A percentile compares a stretch with the other conserved stretches of the same genome.
Evolutionary conservation across 139 green algal species (phyloP).

Genomic region (Chlorella sorokiniana): DNA sequence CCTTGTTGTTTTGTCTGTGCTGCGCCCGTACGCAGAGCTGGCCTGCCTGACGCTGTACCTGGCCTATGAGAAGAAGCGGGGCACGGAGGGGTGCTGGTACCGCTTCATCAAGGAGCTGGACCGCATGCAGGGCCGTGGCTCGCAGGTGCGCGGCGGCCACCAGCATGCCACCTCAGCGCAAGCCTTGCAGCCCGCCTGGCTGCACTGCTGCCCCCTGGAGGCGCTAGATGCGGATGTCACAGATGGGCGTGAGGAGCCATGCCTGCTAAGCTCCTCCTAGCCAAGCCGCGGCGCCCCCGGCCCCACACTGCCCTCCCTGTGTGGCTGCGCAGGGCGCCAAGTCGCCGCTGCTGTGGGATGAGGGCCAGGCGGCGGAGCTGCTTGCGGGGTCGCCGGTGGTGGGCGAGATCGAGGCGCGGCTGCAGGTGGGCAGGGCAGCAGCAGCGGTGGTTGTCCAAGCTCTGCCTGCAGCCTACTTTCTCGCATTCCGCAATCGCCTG

Average conservation of each 20-base stretch:
- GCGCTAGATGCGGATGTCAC: too few species aligned
- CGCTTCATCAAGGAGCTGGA: constrained; percentile 92
- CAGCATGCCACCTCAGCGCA: background rate
- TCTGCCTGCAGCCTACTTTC: background rate
- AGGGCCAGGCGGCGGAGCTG: constrained; percentile 69
- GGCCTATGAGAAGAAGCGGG: constrained; percentile 96
- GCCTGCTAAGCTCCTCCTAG: background rate
- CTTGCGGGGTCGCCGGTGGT: constrained; percentile 81
- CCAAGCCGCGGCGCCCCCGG: background rate
- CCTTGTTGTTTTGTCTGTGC: background rate
- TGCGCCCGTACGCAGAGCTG: constrained; percentile 63
- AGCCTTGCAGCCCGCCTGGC: background rate
- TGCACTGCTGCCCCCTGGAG: background rate
- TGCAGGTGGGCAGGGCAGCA: constrained; percentile 38
- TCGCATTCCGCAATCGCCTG: too few species aligned
- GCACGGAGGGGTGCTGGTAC: constrained; percentile 73
- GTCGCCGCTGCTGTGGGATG: constrained; percentile 84
- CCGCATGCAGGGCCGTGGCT: constrained; percentile 67
- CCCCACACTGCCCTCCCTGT: constrained; percentile 9
- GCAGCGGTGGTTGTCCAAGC: background rate
- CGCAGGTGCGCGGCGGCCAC: constrained; percentile 27
- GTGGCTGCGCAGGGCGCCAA: constrained; percentile 64
- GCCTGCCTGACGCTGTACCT: constrained; percentile 90
- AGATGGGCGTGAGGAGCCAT: background rate
- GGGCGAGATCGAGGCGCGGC: constrained; percentile 61